A percentile compares a stretch with the other conserved stretches of the same genome.
These are phyloP conservation scores for Mycena albidolilacea DNA, from an alignment of 768 basidiomycete genomes.

Conservation along the genomic window DNA sequence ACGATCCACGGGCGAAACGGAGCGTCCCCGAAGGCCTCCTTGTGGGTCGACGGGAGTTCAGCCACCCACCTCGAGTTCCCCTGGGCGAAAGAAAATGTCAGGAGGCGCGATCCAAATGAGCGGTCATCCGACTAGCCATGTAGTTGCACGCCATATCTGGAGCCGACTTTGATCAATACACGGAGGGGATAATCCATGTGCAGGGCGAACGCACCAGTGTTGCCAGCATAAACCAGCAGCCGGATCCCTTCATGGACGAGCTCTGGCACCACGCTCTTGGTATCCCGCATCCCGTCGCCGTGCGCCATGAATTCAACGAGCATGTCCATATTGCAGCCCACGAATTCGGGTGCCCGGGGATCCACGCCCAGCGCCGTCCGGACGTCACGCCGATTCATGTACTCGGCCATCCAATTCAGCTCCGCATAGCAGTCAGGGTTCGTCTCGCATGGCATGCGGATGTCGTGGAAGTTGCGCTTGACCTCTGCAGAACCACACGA, in stretches of 20 bases:
- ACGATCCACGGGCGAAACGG: slow-evolving; percentile 24
- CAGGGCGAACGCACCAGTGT: slow-evolving; percentile 7
- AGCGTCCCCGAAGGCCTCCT: slow-evolving; percentile 20
- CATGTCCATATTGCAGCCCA: slow-evolving; percentile 80
- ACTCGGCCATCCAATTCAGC: slow-evolving; percentile 84
- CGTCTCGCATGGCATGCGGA: slow-evolving; percentile 19
- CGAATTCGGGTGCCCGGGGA: slow-evolving; percentile 65
- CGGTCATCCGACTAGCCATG: slow-evolving; percentile 8
- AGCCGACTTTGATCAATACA: neutral
- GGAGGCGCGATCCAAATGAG: neutral
- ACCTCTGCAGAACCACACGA: slow-evolving; percentile 6
- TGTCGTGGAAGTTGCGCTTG: slow-evolving; percentile 24
- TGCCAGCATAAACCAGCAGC: slow-evolving; percentile 23
- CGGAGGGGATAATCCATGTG: neutral
- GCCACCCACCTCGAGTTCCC: slow-evolving; percentile 13
- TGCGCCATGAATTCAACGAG: slow-evolving; percentile 85
- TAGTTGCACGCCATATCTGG: slow-evolving; percentile 29
- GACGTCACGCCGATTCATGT: slow-evolving; percentile 76
- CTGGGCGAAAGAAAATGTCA: slow-evolving; percentile 1
- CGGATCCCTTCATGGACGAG: slow-evolving; percentile 66
- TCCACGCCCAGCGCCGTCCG: slow-evolving; percentile 81
- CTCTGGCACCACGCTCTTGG: slow-evolving; percentile 81
- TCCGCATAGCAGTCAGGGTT: slow-evolving; percentile 58
- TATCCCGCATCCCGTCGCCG: slow-evolving; percentile 91
- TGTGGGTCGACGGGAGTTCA: slow-evolving; percentile 16